These are phyloP conservation scores for Anthracocystis setariae DNA, from an alignment of 1,284 basidiomycete genomes.

Conservation along the genomic window DNA sequence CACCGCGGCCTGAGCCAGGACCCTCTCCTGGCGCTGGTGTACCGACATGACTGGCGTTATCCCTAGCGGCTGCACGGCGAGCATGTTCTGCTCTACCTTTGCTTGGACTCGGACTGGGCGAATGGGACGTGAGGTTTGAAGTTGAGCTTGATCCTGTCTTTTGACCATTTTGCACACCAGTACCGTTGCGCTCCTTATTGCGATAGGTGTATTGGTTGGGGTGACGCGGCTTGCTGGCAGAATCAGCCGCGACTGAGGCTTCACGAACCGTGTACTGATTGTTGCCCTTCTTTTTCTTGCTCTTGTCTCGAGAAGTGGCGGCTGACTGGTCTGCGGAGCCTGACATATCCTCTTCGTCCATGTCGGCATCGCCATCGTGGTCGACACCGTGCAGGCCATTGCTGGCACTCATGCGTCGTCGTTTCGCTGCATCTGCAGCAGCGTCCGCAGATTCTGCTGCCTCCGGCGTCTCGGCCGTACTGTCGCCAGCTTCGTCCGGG, in stretches of 20 bases:
- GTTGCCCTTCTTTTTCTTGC: constrained; percentile 51
- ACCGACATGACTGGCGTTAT: constrained; percentile 46
- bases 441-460: constrained; percentile 25
- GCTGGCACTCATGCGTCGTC: constrained; percentile 49
- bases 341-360: constrained; percentile 32
- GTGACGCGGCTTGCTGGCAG: constrained; percentile 61
- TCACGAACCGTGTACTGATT: constrained; percentile 42
- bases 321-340: constrained; percentile 9
- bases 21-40: constrained; percentile 51
- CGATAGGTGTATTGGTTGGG: constrained; percentile 75
- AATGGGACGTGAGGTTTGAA: constrained; percentile 48
- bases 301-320: constrained; percentile 25
- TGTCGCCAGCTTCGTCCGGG: constrained; percentile 37
- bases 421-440: constrained; percentile 44
- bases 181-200: constrained; percentile 66
- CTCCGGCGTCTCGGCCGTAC: constrained; percentile 22
- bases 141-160: constrained; percentile 41
- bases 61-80: constrained; percentile 35
- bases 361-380: constrained; percentile 30
- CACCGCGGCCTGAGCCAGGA: constrained; percentile 12
- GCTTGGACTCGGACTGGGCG: constrained; percentile 59
- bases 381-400: constrained; percentile 11
- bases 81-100: constrained; percentile 45
- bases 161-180: constrained; percentile 18
- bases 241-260: constrained; percentile 32